Evolutionary conservation across 805 yeast genomes (phyloP).

Genomic region (Metschnikowia drakensbergensis): DNA sequence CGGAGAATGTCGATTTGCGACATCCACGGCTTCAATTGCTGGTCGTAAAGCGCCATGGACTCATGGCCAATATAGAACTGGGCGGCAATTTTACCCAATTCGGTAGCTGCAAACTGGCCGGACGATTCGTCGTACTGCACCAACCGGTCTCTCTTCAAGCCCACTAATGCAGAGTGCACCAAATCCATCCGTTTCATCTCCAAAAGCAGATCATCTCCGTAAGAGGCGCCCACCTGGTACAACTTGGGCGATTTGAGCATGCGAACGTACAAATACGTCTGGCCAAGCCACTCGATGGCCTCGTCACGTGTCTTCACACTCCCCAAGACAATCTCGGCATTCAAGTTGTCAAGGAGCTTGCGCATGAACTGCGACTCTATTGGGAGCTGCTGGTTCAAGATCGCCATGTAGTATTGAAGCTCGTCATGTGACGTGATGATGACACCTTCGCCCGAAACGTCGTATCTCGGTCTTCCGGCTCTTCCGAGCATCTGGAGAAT

Average conservation of each 20-base stretch:
- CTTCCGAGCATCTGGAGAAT: constrained; percentile 96
- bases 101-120: constrained; percentile 46
- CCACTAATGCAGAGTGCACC: constrained; percentile 68
- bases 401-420: constrained; percentile 81
- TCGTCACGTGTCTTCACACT: constrained; percentile 55
- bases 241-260: constrained; percentile 69
- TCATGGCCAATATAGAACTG: constrained; percentile 75
- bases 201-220: constrained; percentile 46
- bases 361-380: constrained; percentile 84
- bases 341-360: constrained; percentile 66
- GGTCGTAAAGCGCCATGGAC: constrained; percentile 67
- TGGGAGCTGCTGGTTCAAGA: constrained; percentile 87
- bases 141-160: constrained; percentile 55
- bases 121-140: constrained; percentile 50
- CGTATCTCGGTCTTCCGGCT: constrained; percentile 96
- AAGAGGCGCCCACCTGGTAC: constrained; percentile 71
- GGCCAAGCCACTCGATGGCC: constrained; percentile 76
- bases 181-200: constrained; percentile 58
- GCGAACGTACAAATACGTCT: constrained; percentile 74
- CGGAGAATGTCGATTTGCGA: constrained; percentile 71
- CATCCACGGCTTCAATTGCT: constrained; percentile 58
- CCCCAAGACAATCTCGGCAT: constrained; percentile 85
- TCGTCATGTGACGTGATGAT: constrained; percentile 85
- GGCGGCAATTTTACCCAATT: constrained; percentile 80
- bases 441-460: constrained; percentile 88